These are phyloP conservation scores for Dothidotthia symphoricarpi DNA, from an alignment of 2,329 filamentous ascomycete genomes.

Conservation along the genomic window DNA sequence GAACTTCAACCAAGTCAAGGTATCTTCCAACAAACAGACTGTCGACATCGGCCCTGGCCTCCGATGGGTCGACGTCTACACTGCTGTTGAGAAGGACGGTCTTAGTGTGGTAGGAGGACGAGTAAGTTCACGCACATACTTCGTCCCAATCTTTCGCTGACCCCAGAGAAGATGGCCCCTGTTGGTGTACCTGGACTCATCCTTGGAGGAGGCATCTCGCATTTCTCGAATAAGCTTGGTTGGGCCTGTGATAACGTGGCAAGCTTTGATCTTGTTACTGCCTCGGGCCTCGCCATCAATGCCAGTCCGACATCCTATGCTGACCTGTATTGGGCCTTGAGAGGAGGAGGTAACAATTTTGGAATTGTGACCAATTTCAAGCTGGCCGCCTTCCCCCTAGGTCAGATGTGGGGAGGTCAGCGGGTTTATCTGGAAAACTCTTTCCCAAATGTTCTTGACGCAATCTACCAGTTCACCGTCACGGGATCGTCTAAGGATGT, in stretches of 20 bases:
- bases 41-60: slow-evolving; percentile 27
- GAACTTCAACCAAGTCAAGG: slow-evolving; percentile 24
- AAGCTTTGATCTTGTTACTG: slow-evolving; percentile 17
- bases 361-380: slow-evolving; percentile 34
- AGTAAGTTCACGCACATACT: slow-evolving; percentile 1
- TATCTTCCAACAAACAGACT: slow-evolving; percentile 25
- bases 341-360: slow-evolving; percentile 34
- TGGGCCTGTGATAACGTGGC: slow-evolving; percentile 32
- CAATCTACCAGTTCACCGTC: slow-evolving; percentile 14
- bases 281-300: slow-evolving; percentile 11
- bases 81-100: slow-evolving; percentile 18
- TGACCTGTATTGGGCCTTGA: slow-evolving; percentile 41
- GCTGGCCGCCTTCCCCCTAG: slow-evolving; percentile 15
- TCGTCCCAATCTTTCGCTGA: neutral
- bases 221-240: slow-evolving; percentile 22
- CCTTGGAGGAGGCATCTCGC: slow-evolving; percentile 27
- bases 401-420: slow-evolving; percentile 26
- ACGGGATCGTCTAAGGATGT: slow-evolving; percentile 10
- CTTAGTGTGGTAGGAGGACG: slow-evolving; percentile 28
- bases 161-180: neutral
- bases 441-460: slow-evolving; percentile 13
- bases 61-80: slow-evolving; percentile 33
- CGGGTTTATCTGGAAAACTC: slow-evolving; percentile 11
- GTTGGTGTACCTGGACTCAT: slow-evolving; percentile 32
- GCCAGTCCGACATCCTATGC: slow-evolving; percentile 23